A percentile compares a stretch with the other conserved stretches of the same genome.
These are phyloP conservation scores for Zalaria obscura DNA, from an alignment of 2,329 filamentous ascomycete species.

Conservation along the genomic window DNA sequence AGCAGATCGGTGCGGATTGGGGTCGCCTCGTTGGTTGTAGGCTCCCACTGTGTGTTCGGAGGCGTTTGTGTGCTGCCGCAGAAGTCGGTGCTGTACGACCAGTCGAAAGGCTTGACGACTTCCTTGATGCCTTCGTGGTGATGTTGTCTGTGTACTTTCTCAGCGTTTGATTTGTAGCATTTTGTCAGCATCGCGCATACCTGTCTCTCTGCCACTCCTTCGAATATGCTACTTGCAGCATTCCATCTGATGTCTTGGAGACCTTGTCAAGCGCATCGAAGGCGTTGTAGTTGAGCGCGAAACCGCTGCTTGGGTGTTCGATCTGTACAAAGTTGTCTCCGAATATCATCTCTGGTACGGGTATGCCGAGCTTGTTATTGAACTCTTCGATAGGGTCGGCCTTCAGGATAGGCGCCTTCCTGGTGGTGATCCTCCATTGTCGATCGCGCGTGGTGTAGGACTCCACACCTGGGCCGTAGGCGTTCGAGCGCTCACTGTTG, in stretches of 20 bases:
- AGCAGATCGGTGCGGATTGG: conserved; percentile 76
- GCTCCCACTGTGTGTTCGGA: conserved; percentile 10
- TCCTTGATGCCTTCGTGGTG: conserved; percentile 79
- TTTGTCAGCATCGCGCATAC: conserved; percentile 22
- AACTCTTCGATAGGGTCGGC: conserved; percentile 79
- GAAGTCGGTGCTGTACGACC: conserved; percentile 91
- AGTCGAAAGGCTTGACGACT: conserved; percentile 91
- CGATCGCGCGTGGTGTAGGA: conserved; percentile 13
- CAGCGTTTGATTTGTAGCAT: too few relatives aligned
- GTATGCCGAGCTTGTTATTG: conserved; percentile 64
- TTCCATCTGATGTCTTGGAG: conserved; percentile 81
- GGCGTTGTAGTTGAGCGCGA: conserved; percentile 69
- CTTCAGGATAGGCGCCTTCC: conserved; percentile 91
- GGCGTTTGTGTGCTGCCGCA: conserved; percentile 45
- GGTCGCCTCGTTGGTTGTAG: conserved; percentile 22
- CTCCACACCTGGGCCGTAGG: conserved; percentile 7
- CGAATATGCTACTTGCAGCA: conserved; percentile 90
- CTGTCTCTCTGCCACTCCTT: conserved; percentile 67
- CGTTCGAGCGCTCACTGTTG: conserved; percentile 15
- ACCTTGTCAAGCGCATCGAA: conserved; percentile 79
- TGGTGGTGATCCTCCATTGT: conserved; percentile 47
- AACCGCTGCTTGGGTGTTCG: conserved; percentile 58
- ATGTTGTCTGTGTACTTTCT: conserved; percentile 43
- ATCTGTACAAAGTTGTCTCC: conserved; percentile 80
- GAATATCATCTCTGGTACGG: conserved; percentile 97